Percentiles rank a stretch among this genome's conserved stretches.
Evolutionary conservation across 2,329 filamentous ascomycete genomes (phyloP).

Genomic region (Cryphonectria radicalis): DNA sequence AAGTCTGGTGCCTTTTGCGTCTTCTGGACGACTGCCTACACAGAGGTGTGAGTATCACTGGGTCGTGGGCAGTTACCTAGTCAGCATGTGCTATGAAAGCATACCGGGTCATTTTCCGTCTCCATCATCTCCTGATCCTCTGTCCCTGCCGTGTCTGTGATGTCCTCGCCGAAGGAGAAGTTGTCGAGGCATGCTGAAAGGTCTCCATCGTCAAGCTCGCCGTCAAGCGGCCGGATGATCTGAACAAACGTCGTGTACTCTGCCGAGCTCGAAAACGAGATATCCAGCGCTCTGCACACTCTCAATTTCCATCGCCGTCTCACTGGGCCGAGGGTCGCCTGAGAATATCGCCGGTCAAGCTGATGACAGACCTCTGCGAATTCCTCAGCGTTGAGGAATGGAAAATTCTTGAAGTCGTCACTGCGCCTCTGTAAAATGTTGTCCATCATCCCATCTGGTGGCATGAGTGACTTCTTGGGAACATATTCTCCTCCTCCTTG

Average conservation of each 20-base stretch:
- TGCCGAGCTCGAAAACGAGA: slow-evolving; percentile 46
- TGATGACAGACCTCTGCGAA: slow-evolving; percentile 69
- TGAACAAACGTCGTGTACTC: slow-evolving; percentile 59
- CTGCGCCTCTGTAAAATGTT: slow-evolving; percentile 24
- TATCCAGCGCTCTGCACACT: slow-evolving; percentile 55
- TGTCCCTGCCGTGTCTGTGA: slow-evolving; percentile 30
- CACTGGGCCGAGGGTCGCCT: slow-evolving; percentile 59
- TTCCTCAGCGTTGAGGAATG: slow-evolving; percentile 63
- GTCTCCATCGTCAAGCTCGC: slow-evolving; percentile 47
- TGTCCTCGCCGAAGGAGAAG: slow-evolving; percentile 46
- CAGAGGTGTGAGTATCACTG: slow-evolving; percentile 12
- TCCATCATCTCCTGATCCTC: slow-evolving; percentile 54
- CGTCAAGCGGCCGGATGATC: slow-evolving; percentile 58
- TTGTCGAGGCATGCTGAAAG: slow-evolving; percentile 51
- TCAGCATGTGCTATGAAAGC: slow-evolving; percentile 8
- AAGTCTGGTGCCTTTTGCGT: slow-evolving; percentile 39
- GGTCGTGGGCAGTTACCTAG: not conserved
- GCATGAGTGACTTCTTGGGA: not conserved
- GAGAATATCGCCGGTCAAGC: slow-evolving; percentile 62
- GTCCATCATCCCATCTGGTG: slow-evolving; percentile 9
- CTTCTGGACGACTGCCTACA: slow-evolving; percentile 47
- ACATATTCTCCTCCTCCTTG: not conserved
- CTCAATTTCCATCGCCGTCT: slow-evolving; percentile 60
- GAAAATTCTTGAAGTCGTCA: slow-evolving; percentile 58
- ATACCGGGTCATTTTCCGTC: slow-evolving; percentile 58